Conservation (phyloP, 345 rosid genomes). For the Lepidium sativum region DNA sequence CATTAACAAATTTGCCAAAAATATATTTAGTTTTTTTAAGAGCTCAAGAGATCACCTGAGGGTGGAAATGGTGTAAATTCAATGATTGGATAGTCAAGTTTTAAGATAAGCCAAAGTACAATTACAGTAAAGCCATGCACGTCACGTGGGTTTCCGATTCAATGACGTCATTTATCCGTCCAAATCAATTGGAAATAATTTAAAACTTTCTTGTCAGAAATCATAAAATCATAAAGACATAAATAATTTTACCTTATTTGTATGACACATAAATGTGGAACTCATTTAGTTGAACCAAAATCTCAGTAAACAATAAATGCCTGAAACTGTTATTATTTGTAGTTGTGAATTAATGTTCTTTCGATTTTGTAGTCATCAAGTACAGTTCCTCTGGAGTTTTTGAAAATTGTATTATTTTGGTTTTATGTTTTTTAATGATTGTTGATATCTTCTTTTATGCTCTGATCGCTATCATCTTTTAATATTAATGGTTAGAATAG, state of each 20-base stretch:
- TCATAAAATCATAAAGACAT: background rate
- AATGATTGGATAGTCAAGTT: constrained; percentile 7
- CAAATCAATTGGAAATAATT: background rate
- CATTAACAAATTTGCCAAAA: too few species aligned
- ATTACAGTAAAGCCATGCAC: background rate
- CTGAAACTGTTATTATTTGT: too few species aligned
- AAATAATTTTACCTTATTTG: background rate
- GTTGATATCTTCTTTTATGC: too few species aligned
- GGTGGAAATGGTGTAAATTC: background rate
- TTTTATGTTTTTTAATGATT: too few species aligned
- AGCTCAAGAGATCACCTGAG: background rate
- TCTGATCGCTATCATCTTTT: too few species aligned
- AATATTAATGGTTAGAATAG: too few species aligned
- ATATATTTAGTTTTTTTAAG: too few species aligned
- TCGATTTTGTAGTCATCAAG: too few species aligned
- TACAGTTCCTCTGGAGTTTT: too few species aligned
- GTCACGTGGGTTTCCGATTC: constrained; percentile 9
- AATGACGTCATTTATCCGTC: background rate
- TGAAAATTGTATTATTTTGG: too few species aligned
- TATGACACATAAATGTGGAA: background rate
- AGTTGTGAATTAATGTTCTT: too few species aligned
- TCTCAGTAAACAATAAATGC: too few species aligned
- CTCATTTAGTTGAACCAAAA: background rate
- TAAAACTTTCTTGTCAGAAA: background rate
- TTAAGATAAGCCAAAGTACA: constrained; percentile 5